Base-by-base conservation (phyloP, 2,329 filamentous ascomycete genomes). In the Microthyrium microscopicum region DNA sequence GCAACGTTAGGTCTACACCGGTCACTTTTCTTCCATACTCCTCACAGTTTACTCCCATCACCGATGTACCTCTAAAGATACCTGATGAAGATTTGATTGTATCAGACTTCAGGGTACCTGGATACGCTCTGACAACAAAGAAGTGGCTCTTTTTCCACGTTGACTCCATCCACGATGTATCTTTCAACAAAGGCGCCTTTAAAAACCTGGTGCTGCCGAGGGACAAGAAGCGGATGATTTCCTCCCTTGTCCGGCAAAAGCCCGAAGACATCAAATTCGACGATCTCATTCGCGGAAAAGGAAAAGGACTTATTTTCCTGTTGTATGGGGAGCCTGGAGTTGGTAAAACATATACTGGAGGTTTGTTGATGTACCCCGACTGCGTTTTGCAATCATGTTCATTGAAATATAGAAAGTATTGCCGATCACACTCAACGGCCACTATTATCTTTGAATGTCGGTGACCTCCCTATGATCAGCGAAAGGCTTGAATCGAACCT, bases 391-490 rank as follows among this genome's bases (percentile, higher is more conserved):
- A 29, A 29, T 7, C 7, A 8, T 29, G 12, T 11, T 7, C 13
- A 29, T 12, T 29, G 7, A 11, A 8, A 15, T 15, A 29, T 8
- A 29, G 55, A 60, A 34, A 46, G 46, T 1, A 41, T 57, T 1
- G 54, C 56, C 4, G 48, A 53, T 28, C 41, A 39, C 33, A 42
- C 36, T 20, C 53, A 55, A 30, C 54, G 56, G 0, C 64, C 63
- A 2, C 54, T 68, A 1, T 61, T 64, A 30, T 51, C 53, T 34
- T 46, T 66, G 3, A 56, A 58, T 26, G 58, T 57, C 19, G 61
- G 62, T 26, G 62, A 67, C 38, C 50, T 69, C 8, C 64, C 64
- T 15, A 56, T 54, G 27, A 53, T 53, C 21, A 51, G 62, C 1
- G 49, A 50, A 2, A 43, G 48, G 4, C 50, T 69, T 5, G 63